phyloP scores from a whole-genome alignment of 2,329 filamentous ascomycete genomes.

The Chalaropsis thielavioides region DNA sequence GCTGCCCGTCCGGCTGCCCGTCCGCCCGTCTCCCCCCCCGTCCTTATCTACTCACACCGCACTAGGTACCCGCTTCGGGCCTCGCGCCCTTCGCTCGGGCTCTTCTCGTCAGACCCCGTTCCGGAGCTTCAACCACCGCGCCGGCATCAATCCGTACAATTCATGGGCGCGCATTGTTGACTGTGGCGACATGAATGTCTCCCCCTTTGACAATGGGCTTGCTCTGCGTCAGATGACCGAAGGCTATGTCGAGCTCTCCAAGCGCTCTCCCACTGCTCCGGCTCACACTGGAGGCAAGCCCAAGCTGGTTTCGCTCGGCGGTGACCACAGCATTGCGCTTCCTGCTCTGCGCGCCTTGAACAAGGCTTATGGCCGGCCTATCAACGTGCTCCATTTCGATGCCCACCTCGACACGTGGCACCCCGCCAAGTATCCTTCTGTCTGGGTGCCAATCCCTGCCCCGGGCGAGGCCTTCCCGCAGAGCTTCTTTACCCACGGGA shows the following conservation, averaged over 20 bases:
- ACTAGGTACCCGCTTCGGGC: slow-evolving; percentile 65
- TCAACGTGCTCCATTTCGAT: slow-evolving; percentile 64
- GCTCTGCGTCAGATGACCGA: slow-evolving; percentile 73
- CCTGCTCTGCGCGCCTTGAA: slow-evolving; percentile 54
- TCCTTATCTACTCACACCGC: not conserved
- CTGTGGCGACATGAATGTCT: slow-evolving; percentile 81
- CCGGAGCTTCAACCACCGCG: slow-evolving; percentile 66
- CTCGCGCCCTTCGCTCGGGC: slow-evolving; percentile 72
- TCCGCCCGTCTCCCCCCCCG: not conserved
- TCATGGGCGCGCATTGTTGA: slow-evolving; percentile 69
- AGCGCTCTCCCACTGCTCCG: slow-evolving; percentile 25
- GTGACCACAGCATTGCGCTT: slow-evolving; percentile 57
- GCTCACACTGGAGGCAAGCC: slow-evolving; percentile 25
- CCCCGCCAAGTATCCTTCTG: slow-evolving; percentile 61
- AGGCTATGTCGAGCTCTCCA: slow-evolving; percentile 56
- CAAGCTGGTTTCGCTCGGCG: slow-evolving; percentile 54
- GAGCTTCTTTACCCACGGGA: slow-evolving; percentile 66
- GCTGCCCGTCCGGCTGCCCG: too few species aligned
- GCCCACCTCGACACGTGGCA: slow-evolving; percentile 75
- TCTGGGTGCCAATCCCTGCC: slow-evolving; percentile 45
- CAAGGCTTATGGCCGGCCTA: slow-evolving; percentile 43
- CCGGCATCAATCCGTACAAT: slow-evolving; percentile 67
- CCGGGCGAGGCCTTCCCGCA: slow-evolving; percentile 23
- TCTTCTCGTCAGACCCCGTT: slow-evolving; percentile 67
- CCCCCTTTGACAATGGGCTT: slow-evolving; percentile 71